Base-by-base conservation (phyloP, 345 rosid genomes). In the Reutealis trisperma region DNA sequence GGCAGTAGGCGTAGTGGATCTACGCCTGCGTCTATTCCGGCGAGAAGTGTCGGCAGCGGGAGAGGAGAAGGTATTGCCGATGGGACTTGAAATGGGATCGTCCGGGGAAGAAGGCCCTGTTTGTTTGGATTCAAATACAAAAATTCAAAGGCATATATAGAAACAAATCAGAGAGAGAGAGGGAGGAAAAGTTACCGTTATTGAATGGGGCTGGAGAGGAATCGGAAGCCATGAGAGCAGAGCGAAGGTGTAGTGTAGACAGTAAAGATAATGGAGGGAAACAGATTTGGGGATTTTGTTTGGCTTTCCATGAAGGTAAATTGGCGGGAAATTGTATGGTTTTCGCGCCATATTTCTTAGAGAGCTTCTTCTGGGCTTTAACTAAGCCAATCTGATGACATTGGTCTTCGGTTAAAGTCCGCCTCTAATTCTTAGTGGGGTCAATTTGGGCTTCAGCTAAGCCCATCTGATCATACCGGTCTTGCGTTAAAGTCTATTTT, bases 31-130 rank as follows among this genome's bases (percentile, higher is more conserved):
- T 65, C 82, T 74, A 67, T 58, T 74, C 84, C 81, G 70, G 75
- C 76, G 47, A 54, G 84, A 44, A 37, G 83, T 0, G 77, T 77
- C 57, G 75, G 88, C 42, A 12, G 70, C 84, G 8, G 92, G 96
- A 19, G 97, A 89, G 27, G 93, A 92, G 78, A 84, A 49, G 0
- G 91, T 85, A 86, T 88, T 89, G 72, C 76, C 89, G 81, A 90
- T 88, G 30, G 97, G 97, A 73, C 92, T 90, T 11, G 97, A 90
- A 75, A 79, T 64, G 15, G 87, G 82, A 52, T 84, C 94, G 51
- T 87, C 91, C 30, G 94, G 93, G 34, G 97, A 89, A 0, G 96
- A 91, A 66, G 92, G 90, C 27, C 81, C 95, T 91, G 85, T 3
- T 21, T 15, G 10, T 9, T 37, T 37, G 41, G 41, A 63, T 18